A percentile compares a stretch with the other conserved stretches of the same genome.
phyloP scores from a whole-genome alignment of 352 stramenopile genomes.

The Globisporangium polare region DNA sequence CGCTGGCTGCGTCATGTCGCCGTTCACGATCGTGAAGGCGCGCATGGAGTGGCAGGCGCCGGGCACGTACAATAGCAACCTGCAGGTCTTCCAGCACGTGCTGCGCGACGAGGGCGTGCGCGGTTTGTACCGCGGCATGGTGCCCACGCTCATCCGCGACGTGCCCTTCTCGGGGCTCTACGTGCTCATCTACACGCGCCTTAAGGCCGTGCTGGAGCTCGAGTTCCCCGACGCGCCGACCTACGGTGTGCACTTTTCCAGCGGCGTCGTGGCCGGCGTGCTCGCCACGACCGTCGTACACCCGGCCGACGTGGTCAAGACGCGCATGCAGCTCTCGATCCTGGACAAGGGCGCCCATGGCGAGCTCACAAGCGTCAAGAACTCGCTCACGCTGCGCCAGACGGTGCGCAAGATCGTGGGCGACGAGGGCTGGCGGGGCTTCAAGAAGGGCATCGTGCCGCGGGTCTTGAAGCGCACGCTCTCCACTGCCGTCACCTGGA shows the following conservation, averaged over 20 bases:
- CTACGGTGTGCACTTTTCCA: slow-evolving; percentile 76
- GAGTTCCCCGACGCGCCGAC: slow-evolving; percentile 40
- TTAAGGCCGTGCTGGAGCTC: slow-evolving; percentile 43
- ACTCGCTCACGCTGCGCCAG: slow-evolving; percentile 59
- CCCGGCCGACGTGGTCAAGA: slow-evolving; percentile 85
- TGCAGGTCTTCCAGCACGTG: slow-evolving; percentile 64
- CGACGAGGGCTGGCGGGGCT: slow-evolving; percentile 90
- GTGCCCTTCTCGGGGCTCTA: slow-evolving; percentile 88
- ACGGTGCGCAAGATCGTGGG: slow-evolving; percentile 82
- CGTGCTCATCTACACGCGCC: slow-evolving; percentile 78
- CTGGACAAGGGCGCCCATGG: slow-evolving; percentile 29
- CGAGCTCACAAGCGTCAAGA: slow-evolving; percentile 33
- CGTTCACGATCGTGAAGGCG: slow-evolving; percentile 85
- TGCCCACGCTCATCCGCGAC: slow-evolving; percentile 82
- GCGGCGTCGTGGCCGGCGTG: slow-evolving; percentile 69
- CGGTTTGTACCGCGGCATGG: slow-evolving; percentile 82
- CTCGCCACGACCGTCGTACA: slow-evolving; percentile 82
- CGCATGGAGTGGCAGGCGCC: slow-evolving; percentile 80
- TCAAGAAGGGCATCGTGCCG: slow-evolving; percentile 93
- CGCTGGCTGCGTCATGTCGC: slow-evolving; percentile 72
- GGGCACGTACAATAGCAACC: slow-evolving; percentile 54
- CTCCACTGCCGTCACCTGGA: slow-evolving; percentile 99
- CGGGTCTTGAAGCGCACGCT: slow-evolving; percentile 96
- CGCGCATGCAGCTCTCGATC: slow-evolving; percentile 84
- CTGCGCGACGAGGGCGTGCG: slow-evolving; percentile 60